Evolutionary conservation across 305 asterid genomes (phyloP).

Genomic region (Plantago lanceolata): DNA sequence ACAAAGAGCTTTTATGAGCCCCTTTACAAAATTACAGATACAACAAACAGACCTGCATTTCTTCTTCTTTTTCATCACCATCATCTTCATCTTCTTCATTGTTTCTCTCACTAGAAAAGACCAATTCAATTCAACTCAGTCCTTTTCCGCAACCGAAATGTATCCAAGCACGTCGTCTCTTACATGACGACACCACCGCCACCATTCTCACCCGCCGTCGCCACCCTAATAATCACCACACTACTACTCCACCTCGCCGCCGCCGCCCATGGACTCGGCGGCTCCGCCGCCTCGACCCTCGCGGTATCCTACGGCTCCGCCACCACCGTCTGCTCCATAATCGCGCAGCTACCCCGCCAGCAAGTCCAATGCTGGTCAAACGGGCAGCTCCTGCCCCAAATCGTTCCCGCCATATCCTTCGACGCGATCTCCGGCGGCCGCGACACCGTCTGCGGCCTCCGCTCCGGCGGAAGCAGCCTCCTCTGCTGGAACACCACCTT

Average conservation of each 20-base stretch:
- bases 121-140: neutral
- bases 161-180: neutral
- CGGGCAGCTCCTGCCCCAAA: constrained; percentile 33
- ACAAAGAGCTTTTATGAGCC: too few species aligned
- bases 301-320: constrained; percentile 65
- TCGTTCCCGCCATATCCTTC: constrained; percentile 47
- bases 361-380: constrained; percentile 70
- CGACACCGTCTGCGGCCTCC: constrained; percentile 57
- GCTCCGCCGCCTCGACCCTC: constrained; percentile 63
- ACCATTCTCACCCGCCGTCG: constrained; percentile 24
- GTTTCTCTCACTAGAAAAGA: neutral
- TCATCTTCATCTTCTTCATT: neutral
- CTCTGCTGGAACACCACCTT: constrained; percentile 63
- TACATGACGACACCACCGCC: constrained; percentile 34
- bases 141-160: neutral
- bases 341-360: constrained; percentile 49
- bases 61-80: neutral
- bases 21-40: too few species aligned
- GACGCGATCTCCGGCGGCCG: constrained; percentile 77
- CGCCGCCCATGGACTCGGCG: constrained; percentile 50
- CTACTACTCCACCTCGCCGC: constrained; percentile 24
- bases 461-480: constrained; percentile 67
- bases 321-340: constrained; percentile 60
- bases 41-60: neutral
- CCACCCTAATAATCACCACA: constrained; percentile 20